phyloP scores from a whole-genome alignment of 148 eudicot genomes.

The Rhododendron ferrugineum region DNA sequence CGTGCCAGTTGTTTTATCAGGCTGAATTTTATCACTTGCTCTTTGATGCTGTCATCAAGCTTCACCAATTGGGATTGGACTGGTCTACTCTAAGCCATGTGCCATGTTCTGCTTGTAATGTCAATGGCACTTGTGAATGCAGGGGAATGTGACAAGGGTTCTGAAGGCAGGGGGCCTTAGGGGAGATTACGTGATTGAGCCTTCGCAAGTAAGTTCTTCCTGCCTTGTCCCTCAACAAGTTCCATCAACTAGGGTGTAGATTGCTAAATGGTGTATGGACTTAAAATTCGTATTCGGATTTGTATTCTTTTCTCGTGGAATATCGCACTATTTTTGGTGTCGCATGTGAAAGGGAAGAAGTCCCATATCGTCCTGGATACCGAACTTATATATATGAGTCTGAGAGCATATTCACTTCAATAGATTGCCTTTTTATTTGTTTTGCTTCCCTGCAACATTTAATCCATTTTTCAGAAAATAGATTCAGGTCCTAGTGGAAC shows the following conservation, averaged over 20 bases:
- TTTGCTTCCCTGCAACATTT: neutral
- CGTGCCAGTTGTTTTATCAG: neutral
- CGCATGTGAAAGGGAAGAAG: neutral
- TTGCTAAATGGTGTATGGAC: neutral
- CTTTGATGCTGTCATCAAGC: conserved; percentile 17
- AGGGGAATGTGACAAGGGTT: neutral
- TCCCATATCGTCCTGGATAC: neutral
- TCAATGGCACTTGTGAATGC: conserved; percentile 8
- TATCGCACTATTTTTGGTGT: neutral
- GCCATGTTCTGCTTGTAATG: conserved; percentile 7
- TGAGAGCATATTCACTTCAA: neutral
- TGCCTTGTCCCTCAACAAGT: neutral
- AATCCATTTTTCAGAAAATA: neutral
- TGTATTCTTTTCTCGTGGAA: neutral
- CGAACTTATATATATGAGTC: neutral
- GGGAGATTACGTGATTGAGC: conserved; percentile 2
- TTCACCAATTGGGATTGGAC: conserved; percentile 15
- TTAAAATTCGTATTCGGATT: neutral
- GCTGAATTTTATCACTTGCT: conserved; percentile 12
- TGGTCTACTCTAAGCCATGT: conserved; percentile 7
- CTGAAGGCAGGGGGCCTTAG: conserved; percentile 1
- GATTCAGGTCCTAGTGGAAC: neutral
- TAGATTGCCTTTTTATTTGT: neutral
- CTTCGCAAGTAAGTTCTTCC: conserved; percentile 17
- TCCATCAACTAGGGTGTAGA: neutral